Evolutionary conservation across 345 rosid species (phyloP).

Genomic region (Cardamine occulta): DNA sequence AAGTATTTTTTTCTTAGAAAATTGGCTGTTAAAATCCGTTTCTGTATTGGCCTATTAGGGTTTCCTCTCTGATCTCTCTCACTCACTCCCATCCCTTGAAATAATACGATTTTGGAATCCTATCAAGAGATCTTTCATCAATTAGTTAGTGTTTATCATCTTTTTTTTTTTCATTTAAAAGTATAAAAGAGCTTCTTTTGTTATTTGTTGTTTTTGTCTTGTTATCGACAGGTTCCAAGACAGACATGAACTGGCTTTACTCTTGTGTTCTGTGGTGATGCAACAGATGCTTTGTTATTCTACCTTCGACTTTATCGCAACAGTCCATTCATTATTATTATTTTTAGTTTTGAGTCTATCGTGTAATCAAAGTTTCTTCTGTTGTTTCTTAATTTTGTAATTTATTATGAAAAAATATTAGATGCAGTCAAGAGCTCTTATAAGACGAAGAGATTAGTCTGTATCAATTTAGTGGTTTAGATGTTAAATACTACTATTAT

Average conservation of each 20-base stretch:
- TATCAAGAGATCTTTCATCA: conserved; percentile 31
- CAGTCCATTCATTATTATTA: conserved; percentile 20
- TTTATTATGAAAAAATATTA: neutral
- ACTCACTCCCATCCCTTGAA: conserved; percentile 9
- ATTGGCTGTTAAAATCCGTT: conserved; percentile 2
- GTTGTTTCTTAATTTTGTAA: conserved; percentile 21
- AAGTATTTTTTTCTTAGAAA: neutral
- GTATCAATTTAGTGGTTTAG: conserved; percentile 15
- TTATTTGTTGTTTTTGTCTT: conserved; percentile 31
- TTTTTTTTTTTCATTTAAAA: neutral
- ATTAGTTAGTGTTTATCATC: conserved; percentile 16
- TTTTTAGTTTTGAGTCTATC: conserved; percentile 21
- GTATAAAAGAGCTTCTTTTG: neutral
- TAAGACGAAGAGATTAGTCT: conserved; percentile 21
- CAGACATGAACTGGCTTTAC: conserved; percentile 55
- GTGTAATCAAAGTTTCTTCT: conserved; percentile 24
- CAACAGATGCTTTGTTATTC: conserved; percentile 37
- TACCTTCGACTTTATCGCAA: conserved; percentile 37
- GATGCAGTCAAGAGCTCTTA: conserved; percentile 39
- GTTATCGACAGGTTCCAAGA: conserved; percentile 73
- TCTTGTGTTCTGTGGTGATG: conserved; percentile 40
- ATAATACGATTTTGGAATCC: conserved; percentile 33
- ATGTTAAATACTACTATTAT: conserved; percentile 5
- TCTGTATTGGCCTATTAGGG: conserved; percentile 41
- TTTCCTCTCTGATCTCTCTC: conserved; percentile 35